Base-by-base conservation (phyloP, 352 stramenopile genomes). In the Phytophthora sp. region DNA sequence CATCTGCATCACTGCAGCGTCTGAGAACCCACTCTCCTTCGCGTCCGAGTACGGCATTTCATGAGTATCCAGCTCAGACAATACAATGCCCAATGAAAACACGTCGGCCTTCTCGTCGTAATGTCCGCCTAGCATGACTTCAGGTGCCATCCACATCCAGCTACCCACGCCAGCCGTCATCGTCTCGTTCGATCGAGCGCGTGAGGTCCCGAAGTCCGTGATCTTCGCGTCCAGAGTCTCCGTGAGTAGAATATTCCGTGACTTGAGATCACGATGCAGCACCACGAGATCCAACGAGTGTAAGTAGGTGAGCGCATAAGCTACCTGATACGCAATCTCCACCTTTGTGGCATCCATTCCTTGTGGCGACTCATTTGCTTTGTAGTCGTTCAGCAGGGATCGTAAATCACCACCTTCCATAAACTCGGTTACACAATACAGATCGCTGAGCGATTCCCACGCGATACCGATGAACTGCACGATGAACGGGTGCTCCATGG, bases 191-290 rank as follows among this genome's bases (percentile, higher is more conserved):
- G 48, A 61, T 9, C 44, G 35, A n/a, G 54, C 20, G 18, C 57
- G 48, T 2, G 58, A 46, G 3, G 32, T 8, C 13, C 69, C 69
- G 60, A 82, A 82, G 58, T 82, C 73, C 12, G 66, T 79, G 27
- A 82, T 30, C 37, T 74, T 82, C 11, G 68, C 68, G 30, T 74
- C 63, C 18, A 73, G 27, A 12, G 49, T 31, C 26, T 15, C 21
- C 5, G 59, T 62, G 8, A 89, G 54, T 34, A 89, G 50, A n/a
- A 90, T 61, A 34, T 90, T 90, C 7, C 78, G 70, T 4, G 76
- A 88, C 55, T 88, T 88, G 42, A n/a, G n/a, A n/a, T n/a, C n/a
- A n/a, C n/a, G n/a, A n/a, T n/a, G n/a, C n/a, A n/a, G n/a, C n/a
- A n/a, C n/a, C n/a, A n/a, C 21, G 1, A 24, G 49, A 11, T 56